Evolutionary conservation across 352 stramenopile species (phyloP), one percentile per base, ranked within the genome.

Genomic region (Globisporangium cederbergense): DNA sequence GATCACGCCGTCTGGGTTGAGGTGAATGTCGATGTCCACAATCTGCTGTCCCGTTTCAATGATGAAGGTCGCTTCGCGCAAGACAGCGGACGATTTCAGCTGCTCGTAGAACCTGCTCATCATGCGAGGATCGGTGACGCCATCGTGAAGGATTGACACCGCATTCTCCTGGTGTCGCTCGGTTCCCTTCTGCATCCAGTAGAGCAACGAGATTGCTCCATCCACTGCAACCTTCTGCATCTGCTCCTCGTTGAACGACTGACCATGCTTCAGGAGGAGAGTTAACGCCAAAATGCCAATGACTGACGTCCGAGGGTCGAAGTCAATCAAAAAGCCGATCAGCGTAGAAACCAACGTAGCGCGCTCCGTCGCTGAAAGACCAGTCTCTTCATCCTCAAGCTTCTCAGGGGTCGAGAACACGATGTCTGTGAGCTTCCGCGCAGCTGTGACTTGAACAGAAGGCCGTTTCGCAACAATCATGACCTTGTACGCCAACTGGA

Each of bases 131-230:
- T 81, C 75, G 3, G 62, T 79, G 38, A 94, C 72, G 8, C 83
- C 83, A 51, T 92, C 86, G 56, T 88, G 69, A 7, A 94, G 52
- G 53, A 94, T 89, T 52, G 76, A 86, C 32, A 91, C 75, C 0
- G 79, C 86, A 42, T 91, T 91, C 43, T 94, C 81, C 75, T 91
- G 86, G 50, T 93, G 81, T 3, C 86, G 80, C 52, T 91, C 86
- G 0, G 83, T 91, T 14, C 86, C 86, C 61, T 94, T 93, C 60
- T 91, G 81, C 64, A 92, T 88, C 86, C 86, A 94, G 50, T 94
- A 92, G 11, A 92, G 77, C 2, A 94, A 58, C 14, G 81, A 91
- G 9, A 86, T 71, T 0, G 83, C 78, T 9, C 81, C 80, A 32
- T 91, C 81, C 0, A 90, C 75, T n/a, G 78, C 83, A 50, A 94